Evolutionary conservation across 2,329 filamentous ascomycete species (phyloP), one percentile per base, ranked within the genome.

Genomic region (Beauveria sp.): DNA sequence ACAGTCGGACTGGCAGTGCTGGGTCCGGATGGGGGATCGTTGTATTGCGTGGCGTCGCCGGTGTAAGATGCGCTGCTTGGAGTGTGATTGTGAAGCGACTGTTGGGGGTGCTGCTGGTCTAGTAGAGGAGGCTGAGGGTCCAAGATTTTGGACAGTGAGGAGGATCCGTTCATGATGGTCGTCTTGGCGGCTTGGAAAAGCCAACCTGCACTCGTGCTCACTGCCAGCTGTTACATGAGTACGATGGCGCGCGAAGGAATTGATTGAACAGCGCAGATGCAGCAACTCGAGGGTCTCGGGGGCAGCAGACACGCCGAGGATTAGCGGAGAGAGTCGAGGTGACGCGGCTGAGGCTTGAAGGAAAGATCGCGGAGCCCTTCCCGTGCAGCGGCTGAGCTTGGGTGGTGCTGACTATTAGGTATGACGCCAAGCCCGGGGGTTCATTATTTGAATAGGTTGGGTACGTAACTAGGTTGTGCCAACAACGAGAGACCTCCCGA

Each of bases 91-190:
- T 49, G 51, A 22, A 49, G 16, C n/a, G 26, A 46, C 52, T 22
- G 43, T 18, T 61, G 52, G 12, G 43, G 24, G 24, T 58, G 55
- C 55, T 58, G 55, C 30, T 56, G 52, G 40, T 43, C 22, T 46
- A 60, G 14, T 22, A n/a, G 40, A 38, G 60, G 28, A 14, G 26
- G 53, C 63, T 40, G 62, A 38, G 57, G 57, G 49, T 59, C 57
- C 40, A 59, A 22, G 47, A 59, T 59, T n/a, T 59, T 59, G 40
- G 57, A 59, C 57, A 59, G 46, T 6, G 57, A 59, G 12, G 57
- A 59, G 9, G 57, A 52, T 14, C 47, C 47, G 57, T 59, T 59
- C 57, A 59, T 59, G 57, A 46, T 46, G 47, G 46, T 46, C 26
- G 47, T 40, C 57, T 59, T 50, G 47, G 49, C 47, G n/a, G 47